These are phyloP conservation scores for Clathrospora elynae DNA, from an alignment of 2,329 filamentous ascomycete genomes.

Conservation along the genomic window DNA sequence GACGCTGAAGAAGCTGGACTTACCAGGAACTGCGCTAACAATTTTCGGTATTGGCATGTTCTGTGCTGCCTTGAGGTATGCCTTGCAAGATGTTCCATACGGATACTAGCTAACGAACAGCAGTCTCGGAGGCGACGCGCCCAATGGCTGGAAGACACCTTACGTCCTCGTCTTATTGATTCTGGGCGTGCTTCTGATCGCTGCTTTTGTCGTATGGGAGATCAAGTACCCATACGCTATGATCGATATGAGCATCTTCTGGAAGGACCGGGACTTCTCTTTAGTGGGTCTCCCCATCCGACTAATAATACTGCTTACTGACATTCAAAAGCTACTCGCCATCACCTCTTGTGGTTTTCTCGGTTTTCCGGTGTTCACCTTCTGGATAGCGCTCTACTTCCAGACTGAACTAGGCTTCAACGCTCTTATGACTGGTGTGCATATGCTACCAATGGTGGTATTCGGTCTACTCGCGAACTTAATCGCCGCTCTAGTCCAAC, in stretches of 20 bases:
- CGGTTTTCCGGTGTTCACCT: conserved; percentile 64
- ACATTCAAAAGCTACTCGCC: conserved; percentile 55
- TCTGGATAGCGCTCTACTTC: conserved; percentile 70
- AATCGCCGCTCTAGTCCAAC: conserved; percentile 65
- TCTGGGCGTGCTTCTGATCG: conserved; percentile 62
- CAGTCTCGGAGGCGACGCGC: conserved; percentile 59
- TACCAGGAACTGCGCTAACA: conserved; percentile 64
- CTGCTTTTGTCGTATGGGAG: conserved; percentile 67
- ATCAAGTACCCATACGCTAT: conserved; percentile 54
- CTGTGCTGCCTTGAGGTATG: conserved; percentile 64
- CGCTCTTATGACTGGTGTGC: conserved; percentile 64
- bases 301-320: background rate
- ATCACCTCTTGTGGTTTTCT: conserved; percentile 66
- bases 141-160: conserved; percentile 65
- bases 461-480: conserved; percentile 67
- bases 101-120: conserved; percentile 14
- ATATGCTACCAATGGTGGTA: conserved; percentile 69
- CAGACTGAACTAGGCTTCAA: conserved; percentile 60
- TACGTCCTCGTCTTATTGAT: conserved; percentile 68
- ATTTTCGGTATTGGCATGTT: conserved; percentile 70
- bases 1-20: conserved; percentile 64
- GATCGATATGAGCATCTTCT: conserved; percentile 62
- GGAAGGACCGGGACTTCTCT: conserved; percentile 67
- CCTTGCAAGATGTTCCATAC: background rate
- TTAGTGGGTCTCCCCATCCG: conserved; percentile 50